phyloP scores from a whole-genome alignment of 768 basidiomycete species.

The Psilocybe cyanescens region DNA sequence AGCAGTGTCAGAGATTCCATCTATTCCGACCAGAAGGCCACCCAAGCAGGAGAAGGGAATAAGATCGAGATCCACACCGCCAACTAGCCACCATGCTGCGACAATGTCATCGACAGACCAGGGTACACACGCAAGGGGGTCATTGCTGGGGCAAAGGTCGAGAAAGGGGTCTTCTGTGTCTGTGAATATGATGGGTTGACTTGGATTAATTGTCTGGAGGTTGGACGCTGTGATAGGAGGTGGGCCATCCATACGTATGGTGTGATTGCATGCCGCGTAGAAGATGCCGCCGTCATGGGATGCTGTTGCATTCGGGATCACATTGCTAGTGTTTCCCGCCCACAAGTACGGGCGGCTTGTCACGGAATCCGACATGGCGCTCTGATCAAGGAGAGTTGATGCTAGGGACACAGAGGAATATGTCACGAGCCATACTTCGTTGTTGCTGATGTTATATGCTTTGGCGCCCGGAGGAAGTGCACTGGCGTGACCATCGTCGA shows the following conservation, averaged over 20 bases:
- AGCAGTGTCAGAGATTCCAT: neutral
- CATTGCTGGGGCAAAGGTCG: neutral
- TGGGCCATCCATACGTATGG: neutral
- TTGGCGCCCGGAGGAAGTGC: neutral
- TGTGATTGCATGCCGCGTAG: neutral
- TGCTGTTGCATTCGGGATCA: conserved; percentile 6
- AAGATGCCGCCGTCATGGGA: neutral
- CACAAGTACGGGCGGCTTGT: conserved; percentile 3
- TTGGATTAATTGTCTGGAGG: neutral
- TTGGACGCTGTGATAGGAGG: neutral
- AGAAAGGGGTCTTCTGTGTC: neutral
- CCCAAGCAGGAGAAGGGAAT: neutral
- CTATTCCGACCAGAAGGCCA: neutral
- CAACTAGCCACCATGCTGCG: neutral
- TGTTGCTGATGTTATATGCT: neutral
- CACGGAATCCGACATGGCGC: neutral
- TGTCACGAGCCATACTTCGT: neutral
- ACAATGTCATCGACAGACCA: conserved; percentile 1
- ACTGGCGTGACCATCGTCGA: neutral
- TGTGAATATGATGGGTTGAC: neutral
- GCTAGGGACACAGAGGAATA: neutral
- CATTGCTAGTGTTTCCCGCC: neutral
- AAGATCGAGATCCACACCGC: neutral
- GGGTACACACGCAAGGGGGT: neutral
- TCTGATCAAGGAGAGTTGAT: neutral